Percentiles rank a stretch among this genome's conserved stretches.
phyloP scores from a whole-genome alignment of 169 alveolate genomes.

The Plasmodium berghei region DNA sequence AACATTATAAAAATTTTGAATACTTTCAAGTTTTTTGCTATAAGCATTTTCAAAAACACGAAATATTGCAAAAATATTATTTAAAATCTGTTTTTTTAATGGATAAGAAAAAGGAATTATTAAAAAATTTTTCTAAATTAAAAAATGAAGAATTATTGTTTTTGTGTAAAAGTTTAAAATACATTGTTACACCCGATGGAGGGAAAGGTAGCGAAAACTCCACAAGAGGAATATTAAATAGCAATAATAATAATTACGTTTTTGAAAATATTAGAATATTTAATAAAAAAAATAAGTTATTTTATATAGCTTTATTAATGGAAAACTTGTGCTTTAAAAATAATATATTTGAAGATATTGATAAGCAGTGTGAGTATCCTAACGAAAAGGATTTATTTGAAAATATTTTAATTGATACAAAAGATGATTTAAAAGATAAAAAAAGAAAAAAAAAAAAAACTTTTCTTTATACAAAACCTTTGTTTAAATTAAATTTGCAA shows the following conservation, averaged over 20 bases:
- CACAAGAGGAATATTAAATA: neutral
- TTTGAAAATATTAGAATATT: conserved; percentile 19
- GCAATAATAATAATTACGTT: neutral
- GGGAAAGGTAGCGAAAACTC: neutral
- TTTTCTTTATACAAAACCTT: conserved; percentile 78
- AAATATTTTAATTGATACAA: conserved; percentile 55
- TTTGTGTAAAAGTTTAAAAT: conserved; percentile 44
- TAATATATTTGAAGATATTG: conserved; percentile 68
- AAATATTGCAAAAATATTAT: conserved; percentile 45
- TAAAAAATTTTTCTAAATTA: conserved; percentile 37
- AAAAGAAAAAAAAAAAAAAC: conserved; percentile 35
- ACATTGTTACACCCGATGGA: neutral
- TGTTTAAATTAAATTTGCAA: conserved; percentile 92
- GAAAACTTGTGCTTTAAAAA: conserved; percentile 68
- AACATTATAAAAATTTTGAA: conserved; percentile 69
- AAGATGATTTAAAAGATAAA: conserved; percentile 38
- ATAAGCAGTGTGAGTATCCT: conserved; percentile 74
- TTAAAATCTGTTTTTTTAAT: conserved; percentile 72
- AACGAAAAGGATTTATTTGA: conserved; percentile 73
- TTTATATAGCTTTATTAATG: conserved; percentile 50
- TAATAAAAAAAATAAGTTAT: conserved; percentile 25
- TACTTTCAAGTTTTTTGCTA: conserved; percentile 60
- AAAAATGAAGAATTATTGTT: conserved; percentile 36
- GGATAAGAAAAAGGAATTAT: conserved; percentile 63
- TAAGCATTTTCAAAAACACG: conserved; percentile 60